Conservation (phyloP, 2,329 filamentous ascomycete species). For the Chrysoporthe cubensis region DNA sequence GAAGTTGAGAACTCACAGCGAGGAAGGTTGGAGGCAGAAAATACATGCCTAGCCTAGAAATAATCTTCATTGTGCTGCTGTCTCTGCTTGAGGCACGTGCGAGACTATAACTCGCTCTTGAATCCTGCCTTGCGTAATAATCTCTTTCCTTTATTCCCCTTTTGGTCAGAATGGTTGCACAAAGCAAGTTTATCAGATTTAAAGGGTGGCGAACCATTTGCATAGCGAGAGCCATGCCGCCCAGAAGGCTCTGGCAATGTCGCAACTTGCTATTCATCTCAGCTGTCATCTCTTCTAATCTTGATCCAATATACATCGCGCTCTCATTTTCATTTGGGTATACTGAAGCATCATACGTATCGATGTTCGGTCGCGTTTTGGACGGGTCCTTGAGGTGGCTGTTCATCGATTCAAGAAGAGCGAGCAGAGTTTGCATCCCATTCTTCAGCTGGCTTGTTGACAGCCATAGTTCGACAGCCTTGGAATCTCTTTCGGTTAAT, state of each 20-base stretch:
- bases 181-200: not conserved
- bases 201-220: slow-evolving; percentile 29
- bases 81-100: slow-evolving; percentile 31
- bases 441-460: slow-evolving; percentile 30
- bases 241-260: slow-evolving; percentile 25
- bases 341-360: not conserved
- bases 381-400: slow-evolving; percentile 11
- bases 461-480: slow-evolving; percentile 29
- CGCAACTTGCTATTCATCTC: slow-evolving; percentile 30
- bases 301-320: slow-evolving; percentile 19
- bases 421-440: slow-evolving; percentile 28
- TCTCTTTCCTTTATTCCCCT: slow-evolving; percentile 30
- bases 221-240: slow-evolving; percentile 27
- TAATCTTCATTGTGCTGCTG: slow-evolving; percentile 31
- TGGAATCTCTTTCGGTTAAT: slow-evolving; percentile 29
- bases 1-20: slow-evolving; percentile 27
- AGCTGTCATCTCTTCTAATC: slow-evolving; percentile 29
- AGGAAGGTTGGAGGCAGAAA: slow-evolving; percentile 34
- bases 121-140: slow-evolving; percentile 29
- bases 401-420: slow-evolving; percentile 24
- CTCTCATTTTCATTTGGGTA: not conserved
- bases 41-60: slow-evolving; percentile 30
- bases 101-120: slow-evolving; percentile 28
- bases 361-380: not conserved
- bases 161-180: not conserved